These are phyloP conservation scores for Astragalus membranaceus DNA, from an alignment of 306 rosid genomes.

Conservation along the genomic window DNA sequence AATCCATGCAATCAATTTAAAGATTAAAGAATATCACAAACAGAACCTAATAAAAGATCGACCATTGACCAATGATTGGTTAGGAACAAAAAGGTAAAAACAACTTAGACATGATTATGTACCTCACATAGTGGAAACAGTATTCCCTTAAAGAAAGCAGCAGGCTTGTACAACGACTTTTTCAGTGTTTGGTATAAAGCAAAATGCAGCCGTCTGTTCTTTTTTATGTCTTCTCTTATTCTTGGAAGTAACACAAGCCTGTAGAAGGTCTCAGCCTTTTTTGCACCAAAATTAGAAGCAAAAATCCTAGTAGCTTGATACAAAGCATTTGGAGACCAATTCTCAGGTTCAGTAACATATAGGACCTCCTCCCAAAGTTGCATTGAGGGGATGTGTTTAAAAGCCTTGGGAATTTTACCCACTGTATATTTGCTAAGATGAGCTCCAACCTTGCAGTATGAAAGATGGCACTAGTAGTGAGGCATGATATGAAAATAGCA, in stretches of 20 bases:
- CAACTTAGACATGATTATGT: constrained; percentile 6
- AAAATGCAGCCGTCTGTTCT: constrained; percentile 80
- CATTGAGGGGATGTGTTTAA: constrained; percentile 71
- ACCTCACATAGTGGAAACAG: constrained; percentile 89
- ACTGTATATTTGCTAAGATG: constrained; percentile 57
- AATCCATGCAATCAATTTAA: background rate
- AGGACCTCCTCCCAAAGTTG: constrained; percentile 71
- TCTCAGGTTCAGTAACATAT: constrained; percentile 83
- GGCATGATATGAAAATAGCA: background rate
- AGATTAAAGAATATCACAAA: constrained; percentile 2
- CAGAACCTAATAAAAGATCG: background rate
- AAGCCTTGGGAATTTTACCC: constrained; percentile 76
- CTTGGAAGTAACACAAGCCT: constrained; percentile 86
- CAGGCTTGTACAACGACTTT: constrained; percentile 82
- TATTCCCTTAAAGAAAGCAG: constrained; percentile 87
- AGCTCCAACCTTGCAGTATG: constrained; percentile 53
- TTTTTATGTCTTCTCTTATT: constrained; percentile 67
- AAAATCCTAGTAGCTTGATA: constrained; percentile 83
- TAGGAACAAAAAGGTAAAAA: background rate
- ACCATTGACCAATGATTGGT: background rate
- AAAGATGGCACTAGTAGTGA: background rate
- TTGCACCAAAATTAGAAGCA: constrained; percentile 68
- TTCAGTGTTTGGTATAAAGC: constrained; percentile 80
- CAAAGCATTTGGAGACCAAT: constrained; percentile 91
- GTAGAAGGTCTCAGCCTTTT: constrained; percentile 77